These are phyloP conservation scores for Rhodomyrtus psidioides DNA, from an alignment of 441 rosid genomes.

Conservation along the genomic window DNA sequence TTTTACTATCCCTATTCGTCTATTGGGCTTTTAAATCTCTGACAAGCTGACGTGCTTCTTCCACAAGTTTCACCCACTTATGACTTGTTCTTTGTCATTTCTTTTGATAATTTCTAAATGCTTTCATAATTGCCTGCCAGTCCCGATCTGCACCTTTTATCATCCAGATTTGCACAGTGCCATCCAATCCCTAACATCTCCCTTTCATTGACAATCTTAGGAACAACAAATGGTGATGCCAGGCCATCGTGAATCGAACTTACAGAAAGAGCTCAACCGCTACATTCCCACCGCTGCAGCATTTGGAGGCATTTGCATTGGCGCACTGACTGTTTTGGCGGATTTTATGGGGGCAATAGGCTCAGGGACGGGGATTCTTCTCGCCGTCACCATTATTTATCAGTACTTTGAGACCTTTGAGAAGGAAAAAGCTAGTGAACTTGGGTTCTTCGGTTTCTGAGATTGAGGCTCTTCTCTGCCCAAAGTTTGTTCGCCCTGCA, in stretches of 20 bases:
- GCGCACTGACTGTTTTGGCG: conserved; percentile 74
- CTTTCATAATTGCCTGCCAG: neutral
- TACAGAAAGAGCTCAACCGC: conserved; percentile 81
- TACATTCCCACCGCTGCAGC: conserved; percentile 90
- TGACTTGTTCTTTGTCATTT: neutral
- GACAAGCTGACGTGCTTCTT: neutral
- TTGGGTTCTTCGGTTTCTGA: conserved; percentile 72
- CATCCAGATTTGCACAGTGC: neutral
- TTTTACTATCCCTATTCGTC: neutral
- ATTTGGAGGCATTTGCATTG: conserved; percentile 77
- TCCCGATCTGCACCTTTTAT: neutral
- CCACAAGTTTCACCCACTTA: neutral
- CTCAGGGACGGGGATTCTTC: conserved; percentile 81
- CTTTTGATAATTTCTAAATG: neutral
- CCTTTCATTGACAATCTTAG: conserved; percentile 19
- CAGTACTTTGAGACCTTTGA: conserved; percentile 95
- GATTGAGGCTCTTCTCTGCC: neutral
- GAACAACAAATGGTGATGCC: conserved; percentile 99
- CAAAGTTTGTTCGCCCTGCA: neutral
- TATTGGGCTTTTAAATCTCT: neutral
- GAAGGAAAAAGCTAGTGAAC: conserved; percentile 96
- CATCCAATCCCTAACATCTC: neutral
- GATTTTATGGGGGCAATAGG: conserved; percentile 97
- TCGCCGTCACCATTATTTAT: conserved; percentile 86
- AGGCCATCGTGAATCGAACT: conserved; percentile 82